phyloP scores from a whole-genome alignment of 805 yeast genomes.

The Saturnispora besseyi region DNA sequence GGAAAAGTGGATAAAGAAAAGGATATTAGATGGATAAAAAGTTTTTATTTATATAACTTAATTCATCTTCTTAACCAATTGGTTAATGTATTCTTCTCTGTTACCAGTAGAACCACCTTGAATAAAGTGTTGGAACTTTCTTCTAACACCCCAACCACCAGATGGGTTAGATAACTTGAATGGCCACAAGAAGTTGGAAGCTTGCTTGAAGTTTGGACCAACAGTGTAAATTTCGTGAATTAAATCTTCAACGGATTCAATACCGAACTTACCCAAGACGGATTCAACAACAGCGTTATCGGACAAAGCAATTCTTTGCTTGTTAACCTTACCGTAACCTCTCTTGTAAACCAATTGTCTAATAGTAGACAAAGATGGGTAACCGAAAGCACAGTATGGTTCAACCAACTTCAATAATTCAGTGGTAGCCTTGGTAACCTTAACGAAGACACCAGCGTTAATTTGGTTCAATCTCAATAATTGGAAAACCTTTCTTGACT shows the following conservation, averaged over 20 bases:
- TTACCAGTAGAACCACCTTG: slow-evolving; percentile 98
- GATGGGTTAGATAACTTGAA: slow-evolving; percentile 93
- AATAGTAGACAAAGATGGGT: slow-evolving; percentile 87
- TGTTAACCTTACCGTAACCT: slow-evolving; percentile 95
- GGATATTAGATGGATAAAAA: slow-evolving; percentile 2
- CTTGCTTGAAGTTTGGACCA: slow-evolving; percentile 98
- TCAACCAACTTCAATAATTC: slow-evolving; percentile 90
- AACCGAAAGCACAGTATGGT: slow-evolving; percentile 96
- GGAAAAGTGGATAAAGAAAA: slow-evolving; percentile 2
- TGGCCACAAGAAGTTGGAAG: slow-evolving; percentile 97
- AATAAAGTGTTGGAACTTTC: slow-evolving; percentile 95
- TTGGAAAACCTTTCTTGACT: slow-evolving; percentile 98
- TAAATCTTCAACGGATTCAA: slow-evolving; percentile 84
- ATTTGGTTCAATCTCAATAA: slow-evolving; percentile 88
- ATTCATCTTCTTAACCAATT: slow-evolving; percentile 90
- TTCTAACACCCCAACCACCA: slow-evolving; percentile 96
- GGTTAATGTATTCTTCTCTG: slow-evolving; percentile 94
- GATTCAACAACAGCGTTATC: slow-evolving; percentile 87
- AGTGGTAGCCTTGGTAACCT: slow-evolving; percentile 89
- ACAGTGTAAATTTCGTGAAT: slow-evolving; percentile 94
- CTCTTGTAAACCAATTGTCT: slow-evolving; percentile 95
- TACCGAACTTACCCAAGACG: slow-evolving; percentile 85
- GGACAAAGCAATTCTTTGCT: slow-evolving; percentile 85
- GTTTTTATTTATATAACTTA: slow-evolving; percentile 32
- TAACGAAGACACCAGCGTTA: slow-evolving; percentile 91